Conservation (phyloP, 2,329 filamentous ascomycete genomes). For the Teratosphaeria nubilosa region DNA sequence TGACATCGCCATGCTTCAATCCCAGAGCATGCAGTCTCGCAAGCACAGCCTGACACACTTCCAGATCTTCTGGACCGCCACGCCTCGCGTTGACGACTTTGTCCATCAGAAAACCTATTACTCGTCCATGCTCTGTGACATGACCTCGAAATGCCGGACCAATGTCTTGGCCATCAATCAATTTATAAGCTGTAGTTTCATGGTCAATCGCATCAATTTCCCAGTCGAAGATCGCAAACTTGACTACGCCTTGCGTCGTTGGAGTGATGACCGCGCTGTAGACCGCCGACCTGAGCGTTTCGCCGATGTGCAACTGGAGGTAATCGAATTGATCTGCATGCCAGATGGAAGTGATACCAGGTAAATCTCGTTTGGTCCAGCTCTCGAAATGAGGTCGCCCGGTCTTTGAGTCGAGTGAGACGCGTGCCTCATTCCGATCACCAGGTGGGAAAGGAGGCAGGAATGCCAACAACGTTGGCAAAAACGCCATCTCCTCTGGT, state of each 20-base stretch:
- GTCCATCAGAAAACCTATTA: constrained; percentile 32
- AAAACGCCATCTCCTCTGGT: constrained; percentile 19
- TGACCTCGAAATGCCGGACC: constrained; percentile 32
- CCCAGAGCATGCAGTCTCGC: constrained; percentile 26
- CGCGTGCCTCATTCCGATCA: constrained; percentile 33
- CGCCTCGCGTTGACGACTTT: constrained; percentile 16
- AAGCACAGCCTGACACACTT: constrained; percentile 19
- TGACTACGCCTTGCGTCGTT: constrained; percentile 20
- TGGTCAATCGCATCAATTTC: constrained; percentile 28
- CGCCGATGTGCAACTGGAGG: constrained; percentile 21
- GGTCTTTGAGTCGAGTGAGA: constrained; percentile 19
- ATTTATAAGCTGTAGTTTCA: constrained; percentile 30
- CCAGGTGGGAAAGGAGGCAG: constrained; percentile 31
- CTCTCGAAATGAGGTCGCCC: constrained; percentile 13
- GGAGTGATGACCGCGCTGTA: constrained; percentile 8
- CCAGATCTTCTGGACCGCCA: constrained; percentile 22
- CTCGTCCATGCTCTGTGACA: constrained; percentile 28
- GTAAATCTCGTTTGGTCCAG: neutral
- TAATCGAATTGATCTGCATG: constrained; percentile 27
- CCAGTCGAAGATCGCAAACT: constrained; percentile 31
- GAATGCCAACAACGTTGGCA: constrained; percentile 21
- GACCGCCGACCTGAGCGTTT: constrained; percentile 9
- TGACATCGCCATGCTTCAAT: constrained; percentile 30
- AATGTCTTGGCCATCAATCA: constrained; percentile 27
- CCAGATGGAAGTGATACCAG: constrained; percentile 30